Base-by-base conservation (phyloP, 2,329 filamentous ascomycete genomes). In the Amphichorda felina region DNA sequence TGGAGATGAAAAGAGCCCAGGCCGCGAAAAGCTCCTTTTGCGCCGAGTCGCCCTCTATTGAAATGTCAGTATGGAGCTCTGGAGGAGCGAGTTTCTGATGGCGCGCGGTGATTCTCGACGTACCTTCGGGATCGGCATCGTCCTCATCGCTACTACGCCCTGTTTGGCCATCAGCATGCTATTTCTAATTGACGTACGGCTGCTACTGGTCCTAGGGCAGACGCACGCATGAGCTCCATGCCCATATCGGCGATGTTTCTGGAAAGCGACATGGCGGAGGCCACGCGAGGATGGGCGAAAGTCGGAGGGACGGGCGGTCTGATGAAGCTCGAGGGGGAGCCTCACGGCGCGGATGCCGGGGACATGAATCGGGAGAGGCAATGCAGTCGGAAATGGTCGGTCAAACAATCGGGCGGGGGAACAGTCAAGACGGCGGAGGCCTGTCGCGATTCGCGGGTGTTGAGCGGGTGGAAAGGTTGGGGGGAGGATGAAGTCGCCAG, bases 1-100 rank as follows among this genome's bases (percentile, higher is more conserved):
- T 94, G 49, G 94, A 77, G 53, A 98, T 98, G 63, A 95, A 94
- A 46, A 98, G 78, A 21, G 89, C 88, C 87, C 86, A 95, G 64
- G 91, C 95, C 49, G 88, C 82, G 55, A 87, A 85, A 44, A 94
- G 83, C 66, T 98, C 91, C 67, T 94, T 88, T 60, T 94, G 77
- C 33, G 84, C 82, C 30, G 85, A 81, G 59, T 94, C 86, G 41
- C 79, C 75, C 48, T 78, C 75, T 75, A 37, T 19, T 15, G 16
- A 32, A 39, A 13, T 14, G n/a, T n/a, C n/a, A n/a, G n/a, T n/a
- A 26, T 36, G 34, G 17, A 21, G 15, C 13, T n/a, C 27, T 17
- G n/a, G 25, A 13, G n/a, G 10, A 25, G 13, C 14, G 10, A 15
- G 28, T 21, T 14, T 32, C n/a, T 29, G 8, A 16, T n/a, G 1